These are phyloP conservation scores for Leptodontidium sp. DNA, from an alignment of 2,329 filamentous ascomycete genomes.

Conservation along the genomic window DNA sequence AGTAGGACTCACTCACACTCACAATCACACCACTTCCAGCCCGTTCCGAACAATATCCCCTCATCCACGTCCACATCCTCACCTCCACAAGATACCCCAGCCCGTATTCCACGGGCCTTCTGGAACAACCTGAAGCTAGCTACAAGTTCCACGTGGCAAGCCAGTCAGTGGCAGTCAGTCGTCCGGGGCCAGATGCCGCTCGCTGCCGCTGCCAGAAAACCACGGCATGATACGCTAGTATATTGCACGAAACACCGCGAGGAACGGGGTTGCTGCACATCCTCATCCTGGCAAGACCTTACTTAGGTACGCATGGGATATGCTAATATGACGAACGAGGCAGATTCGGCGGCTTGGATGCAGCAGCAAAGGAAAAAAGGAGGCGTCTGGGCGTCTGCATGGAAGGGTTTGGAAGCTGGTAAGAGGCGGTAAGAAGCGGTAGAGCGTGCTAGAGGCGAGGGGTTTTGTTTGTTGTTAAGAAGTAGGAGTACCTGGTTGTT, in stretches of 20 bases:
- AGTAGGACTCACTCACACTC: neutral
- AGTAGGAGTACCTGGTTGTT: neutral
- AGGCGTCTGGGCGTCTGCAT: neutral
- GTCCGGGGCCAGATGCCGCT: neutral
- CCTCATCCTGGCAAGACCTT: too few species aligned
- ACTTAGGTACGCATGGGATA: neutral
- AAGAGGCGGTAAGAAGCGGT: neutral
- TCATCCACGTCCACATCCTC: neutral
- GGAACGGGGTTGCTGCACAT: neutral
- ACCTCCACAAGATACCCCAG: neutral
- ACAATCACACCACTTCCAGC: neutral
- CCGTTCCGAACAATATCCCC: neutral
- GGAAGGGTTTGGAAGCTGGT: neutral
- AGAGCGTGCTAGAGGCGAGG: too few species aligned
- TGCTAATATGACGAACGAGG: conserved; percentile 13
- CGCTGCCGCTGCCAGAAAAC: neutral
- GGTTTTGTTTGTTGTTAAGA: too few species aligned
- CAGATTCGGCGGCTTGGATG: conserved; percentile 1
- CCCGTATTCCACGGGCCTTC: neutral
- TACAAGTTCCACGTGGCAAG: neutral
- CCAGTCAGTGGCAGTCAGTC: neutral
- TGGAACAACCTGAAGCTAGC: neutral
- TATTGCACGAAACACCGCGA: conserved; percentile 1
- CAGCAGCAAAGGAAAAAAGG: neutral
- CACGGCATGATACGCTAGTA: conserved; percentile 2